A percentile compares a stretch with the other conserved stretches of the same genome.
Conservation (phyloP, 2,329 filamentous ascomycete genomes). For the Ascochyta fabae region DNA sequence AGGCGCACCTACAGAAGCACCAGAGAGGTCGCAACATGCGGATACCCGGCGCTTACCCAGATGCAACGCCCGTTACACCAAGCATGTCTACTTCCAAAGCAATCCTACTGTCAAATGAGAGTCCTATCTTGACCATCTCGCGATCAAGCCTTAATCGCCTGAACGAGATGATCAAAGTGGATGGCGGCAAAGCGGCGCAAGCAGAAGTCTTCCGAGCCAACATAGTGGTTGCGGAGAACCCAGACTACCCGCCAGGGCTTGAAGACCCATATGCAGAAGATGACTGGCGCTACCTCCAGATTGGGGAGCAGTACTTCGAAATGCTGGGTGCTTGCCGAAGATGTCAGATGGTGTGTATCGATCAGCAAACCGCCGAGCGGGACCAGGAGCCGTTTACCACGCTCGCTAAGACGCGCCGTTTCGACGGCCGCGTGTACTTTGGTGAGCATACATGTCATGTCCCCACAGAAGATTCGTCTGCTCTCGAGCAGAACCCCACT, state of each 20-base stretch:
- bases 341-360: slow-evolving; percentile 95
- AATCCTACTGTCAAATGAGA: slow-evolving; percentile 90
- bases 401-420: slow-evolving; percentile 82
- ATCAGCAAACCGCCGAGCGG: slow-evolving; percentile 80
- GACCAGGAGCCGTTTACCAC: slow-evolving; percentile 88
- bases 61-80: slow-evolving; percentile 51
- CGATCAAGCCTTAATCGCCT: slow-evolving; percentile 78
- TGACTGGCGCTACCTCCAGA: slow-evolving; percentile 70
- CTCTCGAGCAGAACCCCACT: slow-evolving; percentile 44
- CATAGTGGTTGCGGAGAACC: slow-evolving; percentile 69
- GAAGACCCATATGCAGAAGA: slow-evolving; percentile 79
- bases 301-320: slow-evolving; percentile 70
- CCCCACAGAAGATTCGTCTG: slow-evolving; percentile 28
- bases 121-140: slow-evolving; percentile 86
- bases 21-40: slow-evolving; percentile 34
- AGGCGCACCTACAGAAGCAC: slow-evolving; percentile 69
- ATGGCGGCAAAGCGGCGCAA: slow-evolving; percentile 69
- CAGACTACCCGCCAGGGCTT: slow-evolving; percentile 49
- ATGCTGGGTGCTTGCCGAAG: slow-evolving; percentile 84
- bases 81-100: slow-evolving; percentile 61
- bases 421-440: slow-evolving; percentile 86
- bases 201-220: slow-evolving; percentile 88
- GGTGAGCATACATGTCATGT: slow-evolving; percentile 72
- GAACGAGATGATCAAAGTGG: slow-evolving; percentile 72
- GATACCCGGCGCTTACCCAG: slow-evolving; percentile 63